Base-by-base conservation (phyloP, 2,329 filamentous ascomycete species). In the Drechslerella dactyloides region DNA sequence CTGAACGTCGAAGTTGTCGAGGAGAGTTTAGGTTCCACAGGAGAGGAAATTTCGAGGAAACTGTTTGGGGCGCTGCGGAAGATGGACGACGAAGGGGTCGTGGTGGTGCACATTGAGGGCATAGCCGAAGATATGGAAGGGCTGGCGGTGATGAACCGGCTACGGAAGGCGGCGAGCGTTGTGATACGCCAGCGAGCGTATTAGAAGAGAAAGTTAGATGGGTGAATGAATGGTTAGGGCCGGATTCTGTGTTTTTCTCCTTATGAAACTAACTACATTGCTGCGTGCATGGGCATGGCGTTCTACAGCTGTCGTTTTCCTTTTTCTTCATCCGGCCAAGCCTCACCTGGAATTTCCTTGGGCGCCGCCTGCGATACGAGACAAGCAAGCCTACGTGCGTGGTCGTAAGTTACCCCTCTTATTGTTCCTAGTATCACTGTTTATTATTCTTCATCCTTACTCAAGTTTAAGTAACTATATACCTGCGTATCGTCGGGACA, bases 51-150 rank as follows among this genome's bases (percentile, higher is more conserved):
- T 76, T 93, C 94, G 0, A 87, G 93, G 76, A 90, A 90, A 0
- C 82, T 99, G 13, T 99, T 99, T 79, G 90, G 91, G 11, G 90
- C 91, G 1, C 82, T 99, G 60, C 84, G 94, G 59, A 90, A 93
- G 75, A 84, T 99, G 74, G 94, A 99, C 79, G 86, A 88, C 76
- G 84, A 87, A 73, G 85, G 87, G 30, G 91, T 91, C 2, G 88
- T 94, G 78, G 83, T 89, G 19, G 97, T 99, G 58, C 90, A 93
- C 75, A 91, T 97, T 10, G 94, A 99, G 79, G 93, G 93, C 1
- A 90, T 97, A 65, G 83, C 86, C 72, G 89, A 90, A 69, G 86
- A 89, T 69, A 87, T 89, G 33, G 90, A 94, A 75, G 91, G 92
- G 19, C 90, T 91, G 23, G 94, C 90, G 23, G 87, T 93, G 75